Evolutionary conservation across 2,329 filamentous ascomycete genomes (phyloP).

Genomic region (Pleoardoris graminearum): DNA sequence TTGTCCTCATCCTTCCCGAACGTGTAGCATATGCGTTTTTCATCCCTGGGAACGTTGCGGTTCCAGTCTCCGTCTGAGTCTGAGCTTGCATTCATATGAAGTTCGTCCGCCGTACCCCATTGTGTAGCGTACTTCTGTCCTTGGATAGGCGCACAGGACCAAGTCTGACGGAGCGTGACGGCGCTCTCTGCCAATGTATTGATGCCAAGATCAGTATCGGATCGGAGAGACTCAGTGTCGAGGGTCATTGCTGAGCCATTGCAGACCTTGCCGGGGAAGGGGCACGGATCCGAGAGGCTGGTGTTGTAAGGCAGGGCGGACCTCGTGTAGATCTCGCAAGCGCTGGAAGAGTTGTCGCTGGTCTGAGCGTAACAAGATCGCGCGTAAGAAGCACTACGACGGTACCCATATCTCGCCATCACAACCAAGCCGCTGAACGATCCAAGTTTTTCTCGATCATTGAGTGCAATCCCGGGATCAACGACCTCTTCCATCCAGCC

Average conservation of each 20-base stretch:
- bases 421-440: constrained; percentile 11
- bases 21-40: constrained; percentile 6
- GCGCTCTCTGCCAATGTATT: constrained; percentile 14
- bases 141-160: constrained; percentile 14
- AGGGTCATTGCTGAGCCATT: constrained; percentile 10
- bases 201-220: constrained; percentile 14
- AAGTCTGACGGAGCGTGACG: constrained; percentile 10
- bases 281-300: constrained; percentile 7
- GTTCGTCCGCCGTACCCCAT: constrained; percentile 6
- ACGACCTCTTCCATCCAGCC: constrained; percentile 13
- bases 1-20: constrained; percentile 1
- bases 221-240: constrained; percentile 13
- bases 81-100: background rate
- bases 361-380: constrained; percentile 13
- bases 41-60: background rate
- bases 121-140: constrained; percentile 11
- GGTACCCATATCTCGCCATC: constrained; percentile 11
- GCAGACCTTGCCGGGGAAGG: constrained; percentile 17
- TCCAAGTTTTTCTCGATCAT: constrained; percentile 1
- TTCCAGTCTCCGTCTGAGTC: background rate
- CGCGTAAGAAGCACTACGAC: constrained; percentile 12
- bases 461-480: background rate
- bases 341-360: constrained; percentile 7
- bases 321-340: constrained; percentile 10
- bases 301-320: constrained; percentile 9